Conservation (phyloP, 2,329 filamentous ascomycete species). For the Trichophyton mentagrophytes region DNA sequence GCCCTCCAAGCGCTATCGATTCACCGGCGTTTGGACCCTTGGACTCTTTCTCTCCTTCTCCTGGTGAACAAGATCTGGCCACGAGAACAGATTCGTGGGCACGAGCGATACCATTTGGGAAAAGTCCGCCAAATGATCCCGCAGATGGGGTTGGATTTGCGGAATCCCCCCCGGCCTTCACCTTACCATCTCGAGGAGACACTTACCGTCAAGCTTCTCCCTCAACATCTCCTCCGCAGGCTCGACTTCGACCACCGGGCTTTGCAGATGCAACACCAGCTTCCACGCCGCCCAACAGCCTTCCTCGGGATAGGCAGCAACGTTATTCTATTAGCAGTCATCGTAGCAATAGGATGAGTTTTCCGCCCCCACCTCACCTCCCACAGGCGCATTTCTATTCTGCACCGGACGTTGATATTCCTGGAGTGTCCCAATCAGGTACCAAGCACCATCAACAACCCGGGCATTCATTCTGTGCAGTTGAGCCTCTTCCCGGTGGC, state of each 20-base stretch:
- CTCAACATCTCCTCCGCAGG: conserved; percentile 31
- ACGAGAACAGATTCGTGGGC: conserved; percentile 34
- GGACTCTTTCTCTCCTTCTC: conserved; percentile 20
- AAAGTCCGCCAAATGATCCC: conserved; percentile 31
- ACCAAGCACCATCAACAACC: not conserved
- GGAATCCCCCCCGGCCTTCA: conserved; percentile 30
- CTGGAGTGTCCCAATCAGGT: conserved; percentile 21
- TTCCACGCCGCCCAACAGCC: conserved; percentile 26
- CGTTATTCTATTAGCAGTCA: conserved; percentile 28
- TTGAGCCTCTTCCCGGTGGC: conserved; percentile 52
- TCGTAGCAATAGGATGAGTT: conserved; percentile 18
- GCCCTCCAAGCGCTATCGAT: conserved; percentile 18
- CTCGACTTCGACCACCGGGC: conserved; percentile 31
- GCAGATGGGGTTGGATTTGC: conserved; percentile 24
- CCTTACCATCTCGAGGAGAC: conserved; percentile 24
- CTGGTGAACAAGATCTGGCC: conserved; percentile 24
- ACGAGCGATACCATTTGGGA: conserved; percentile 32
- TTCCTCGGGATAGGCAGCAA: conserved; percentile 27
- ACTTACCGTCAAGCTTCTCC: conserved; percentile 31
- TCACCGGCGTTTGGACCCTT: conserved; percentile 31
- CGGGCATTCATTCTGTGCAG: conserved; percentile 64
- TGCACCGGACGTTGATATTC: conserved; percentile 57
- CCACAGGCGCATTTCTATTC: conserved; percentile 67
- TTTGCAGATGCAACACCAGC: conserved; percentile 29
- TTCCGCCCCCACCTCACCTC: conserved; percentile 54